Evolutionary conservation across 2,329 filamentous ascomycete genomes (phyloP), one percentile per base, ranked within the genome.

Genomic region (Colletotrichum lentis): DNA sequence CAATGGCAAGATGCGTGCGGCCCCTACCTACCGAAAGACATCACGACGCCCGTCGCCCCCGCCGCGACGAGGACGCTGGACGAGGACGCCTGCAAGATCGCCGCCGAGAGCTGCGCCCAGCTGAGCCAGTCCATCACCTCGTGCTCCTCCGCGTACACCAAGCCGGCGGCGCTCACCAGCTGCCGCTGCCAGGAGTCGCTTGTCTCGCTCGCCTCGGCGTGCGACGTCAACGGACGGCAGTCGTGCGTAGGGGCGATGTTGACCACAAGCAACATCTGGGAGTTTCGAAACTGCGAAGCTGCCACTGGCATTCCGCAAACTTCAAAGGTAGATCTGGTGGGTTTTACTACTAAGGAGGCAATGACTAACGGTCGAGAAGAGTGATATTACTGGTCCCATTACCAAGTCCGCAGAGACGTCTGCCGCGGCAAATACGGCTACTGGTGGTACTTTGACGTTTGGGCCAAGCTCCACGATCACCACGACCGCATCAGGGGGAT

Each of bases 1-100:
- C 35, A 39, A 14, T 63, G 61, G 61, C 61, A 50, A 7, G 61
- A 57, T n/a, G 52, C 61, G 5, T 63, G 61, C 41, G 52, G 44
- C 8, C 61, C 52, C 12, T 57, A 63, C 11, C 52, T 57, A 2
- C 31, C 24, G 31, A 3, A 18, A 1, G 39, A 14, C 4, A 20
- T 39, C 52, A 63, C 61, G 12, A 63, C 52, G 35, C 52, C 52
- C 2, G 39, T 16, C 3, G 35, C 44, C 20, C n/a, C 52, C 31
- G n/a, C 52, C 50, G 39, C 61, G 24, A 63, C 61, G 14, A 46
- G 39, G 31, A 63, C 52, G n/a, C 24, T 63, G 22, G 52, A 56
- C 50, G 41, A 5, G 20, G 43, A 46, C 20, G 5, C 4, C 4
- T 63, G 61, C 10, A 27, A 31, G 20, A 14, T 4, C n/a, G 35